Evolutionary conservation across 2,329 filamentous ascomycete genomes (phyloP).

Genomic region (Fusarium sororula): DNA sequence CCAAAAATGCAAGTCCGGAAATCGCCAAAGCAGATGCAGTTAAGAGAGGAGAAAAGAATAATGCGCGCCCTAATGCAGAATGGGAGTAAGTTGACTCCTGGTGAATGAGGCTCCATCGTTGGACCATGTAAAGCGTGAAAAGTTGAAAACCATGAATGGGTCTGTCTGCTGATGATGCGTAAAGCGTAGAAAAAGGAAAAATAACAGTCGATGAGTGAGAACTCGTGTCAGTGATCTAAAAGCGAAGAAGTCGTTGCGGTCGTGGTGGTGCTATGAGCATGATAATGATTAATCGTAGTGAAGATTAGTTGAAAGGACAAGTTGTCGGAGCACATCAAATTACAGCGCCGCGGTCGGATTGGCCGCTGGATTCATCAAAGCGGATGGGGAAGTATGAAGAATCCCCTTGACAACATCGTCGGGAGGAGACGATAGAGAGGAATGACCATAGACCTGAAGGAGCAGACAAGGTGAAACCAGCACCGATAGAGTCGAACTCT

Average conservation of each 20-base stretch:
- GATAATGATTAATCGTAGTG: constrained; percentile 33
- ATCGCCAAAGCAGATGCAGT: constrained; percentile 35
- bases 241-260: constrained; percentile 43
- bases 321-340: constrained; percentile 11
- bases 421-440: constrained; percentile 17
- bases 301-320: constrained; percentile 23
- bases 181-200: constrained; percentile 31
- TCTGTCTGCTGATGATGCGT: constrained; percentile 38
- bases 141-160: constrained; percentile 24
- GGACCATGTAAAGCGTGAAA: constrained; percentile 33
- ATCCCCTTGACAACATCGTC: constrained; percentile 26
- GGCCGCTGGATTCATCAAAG: constrained; percentile 20
- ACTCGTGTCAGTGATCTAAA: constrained; percentile 41
- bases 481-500: constrained; percentile 36
- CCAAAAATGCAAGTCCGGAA: constrained; percentile 30
- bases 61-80: constrained; percentile 37
- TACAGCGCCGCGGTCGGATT: constrained; percentile 13
- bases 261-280: constrained; percentile 42
- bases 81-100: constrained; percentile 23
- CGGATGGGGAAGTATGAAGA: constrained; percentile 4
- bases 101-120: constrained; percentile 31
- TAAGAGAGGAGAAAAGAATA: constrained; percentile 25
- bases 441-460: constrained; percentile 32
- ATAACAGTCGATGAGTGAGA: constrained; percentile 33
- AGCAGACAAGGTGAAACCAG: constrained; percentile 41